Evolutionary conservation across 805 yeast species (phyloP).

Genomic region (Hanseniaspora lindneri): DNA sequence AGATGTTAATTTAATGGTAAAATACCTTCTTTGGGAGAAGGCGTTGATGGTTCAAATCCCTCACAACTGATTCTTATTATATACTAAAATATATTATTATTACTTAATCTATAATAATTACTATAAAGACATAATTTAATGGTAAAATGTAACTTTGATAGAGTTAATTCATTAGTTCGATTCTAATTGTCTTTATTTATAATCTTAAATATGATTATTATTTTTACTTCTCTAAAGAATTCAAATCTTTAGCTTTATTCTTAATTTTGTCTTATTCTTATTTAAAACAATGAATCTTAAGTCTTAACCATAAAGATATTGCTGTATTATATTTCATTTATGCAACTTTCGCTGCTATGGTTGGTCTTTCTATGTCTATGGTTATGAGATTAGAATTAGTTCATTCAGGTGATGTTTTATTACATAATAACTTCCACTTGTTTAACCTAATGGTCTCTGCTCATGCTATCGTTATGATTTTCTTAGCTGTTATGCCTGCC

Average conservation of each 20-base stretch:
- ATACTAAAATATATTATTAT: no score
- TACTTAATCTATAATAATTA: no score
- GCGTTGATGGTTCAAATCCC: conserved; percentile 4
- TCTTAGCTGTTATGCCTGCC: conserved; percentile 24
- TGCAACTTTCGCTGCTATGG: conserved; percentile 23
- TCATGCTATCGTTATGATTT: conserved; percentile 24
- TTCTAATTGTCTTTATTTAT: conserved; percentile 22
- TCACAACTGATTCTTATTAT: conserved; percentile 15
- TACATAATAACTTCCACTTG: conserved; percentile 22
- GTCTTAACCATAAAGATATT: conserved; percentile 25
- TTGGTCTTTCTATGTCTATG: conserved; percentile 24
- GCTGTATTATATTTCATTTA: conserved; percentile 24
- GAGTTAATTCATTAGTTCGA: conserved; percentile 22
- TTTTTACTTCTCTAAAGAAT: conserved; percentile 14
- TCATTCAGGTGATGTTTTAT: conserved; percentile 21
- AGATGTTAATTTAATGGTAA: conserved; percentile 4
- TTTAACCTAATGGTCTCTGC: conserved; percentile 24
- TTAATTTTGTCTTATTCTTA: conserved; percentile 16
- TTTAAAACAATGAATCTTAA: conserved; percentile 20
- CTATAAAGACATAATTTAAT: conserved; percentile 19
- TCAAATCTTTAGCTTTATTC: conserved; percentile 18
- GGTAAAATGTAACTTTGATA: conserved; percentile 21
- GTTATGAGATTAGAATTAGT: conserved; percentile 25
- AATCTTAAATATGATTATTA: no score
- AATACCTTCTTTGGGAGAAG: neutral